phyloP scores from a whole-genome alignment of 768 basidiomycete species.

The Lactarius evosmus region DNA sequence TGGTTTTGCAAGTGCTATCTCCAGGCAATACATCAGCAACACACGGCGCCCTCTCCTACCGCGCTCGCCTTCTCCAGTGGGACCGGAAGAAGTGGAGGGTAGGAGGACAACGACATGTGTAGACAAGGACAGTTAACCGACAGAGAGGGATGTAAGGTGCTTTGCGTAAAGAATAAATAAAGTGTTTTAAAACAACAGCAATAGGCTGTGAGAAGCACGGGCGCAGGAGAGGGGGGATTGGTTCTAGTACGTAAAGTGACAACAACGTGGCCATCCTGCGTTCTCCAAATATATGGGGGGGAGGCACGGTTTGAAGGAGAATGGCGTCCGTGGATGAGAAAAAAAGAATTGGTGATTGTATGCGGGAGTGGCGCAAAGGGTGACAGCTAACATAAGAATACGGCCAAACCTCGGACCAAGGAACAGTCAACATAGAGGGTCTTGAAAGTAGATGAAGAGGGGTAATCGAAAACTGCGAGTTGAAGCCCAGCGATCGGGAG shows the following conservation, averaged over 20 bases:
- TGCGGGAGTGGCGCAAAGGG: conserved; percentile 28
- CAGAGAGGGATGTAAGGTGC: conserved; percentile 21
- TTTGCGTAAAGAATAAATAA: conserved; percentile 24
- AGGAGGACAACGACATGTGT: conserved; percentile 53
- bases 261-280: conserved; percentile 19
- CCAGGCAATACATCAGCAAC: conserved; percentile 31
- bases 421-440: conserved; percentile 25
- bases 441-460: conserved; percentile 19
- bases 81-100: conserved; percentile 52
- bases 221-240: conserved; percentile 28
- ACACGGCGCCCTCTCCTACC: conserved; percentile 72
- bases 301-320: conserved; percentile 50
- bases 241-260: conserved; percentile 21
- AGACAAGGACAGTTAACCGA: conserved; percentile 24
- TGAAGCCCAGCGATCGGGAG: conserved; percentile 16
- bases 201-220: conserved; percentile 31
- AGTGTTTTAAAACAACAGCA: conserved; percentile 25
- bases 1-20: conserved; percentile 8
- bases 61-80: conserved; percentile 52
- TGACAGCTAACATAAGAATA: conserved; percentile 23
- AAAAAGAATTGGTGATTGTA: conserved; percentile 40
- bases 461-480: conserved; percentile 17
- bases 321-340: conserved; percentile 68
- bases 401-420: conserved; percentile 22
- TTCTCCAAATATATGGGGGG: conserved; percentile 16